Base-by-base conservation (phyloP, 2,329 filamentous ascomycete genomes). In the Grosmannia serpens region DNA sequence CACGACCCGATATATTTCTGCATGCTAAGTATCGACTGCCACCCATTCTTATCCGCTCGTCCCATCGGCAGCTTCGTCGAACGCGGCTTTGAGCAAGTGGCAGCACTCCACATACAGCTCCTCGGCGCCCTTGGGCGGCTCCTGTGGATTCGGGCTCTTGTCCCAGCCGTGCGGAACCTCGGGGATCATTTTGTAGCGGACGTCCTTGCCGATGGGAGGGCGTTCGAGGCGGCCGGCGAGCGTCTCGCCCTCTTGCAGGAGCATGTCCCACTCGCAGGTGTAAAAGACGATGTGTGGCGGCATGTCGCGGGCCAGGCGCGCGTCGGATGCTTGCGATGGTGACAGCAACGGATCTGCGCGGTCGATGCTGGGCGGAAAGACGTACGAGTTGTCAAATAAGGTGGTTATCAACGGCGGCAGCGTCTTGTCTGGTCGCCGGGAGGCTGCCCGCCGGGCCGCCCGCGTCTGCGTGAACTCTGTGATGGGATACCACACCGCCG, bases 101-200 rank as follows among this genome's bases (percentile, higher is more conserved):
- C 80, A 82, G 53, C 80, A 82, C 62, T 78, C 73, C 46, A 71
- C 64, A 65, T 85, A 85, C 60, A 83, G 71, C 57, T 75, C 71
- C 63, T 78, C 71, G n/a, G 79, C 75, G 27, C 76, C 76, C 1
- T 73, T 71, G 3, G 77, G 77, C 38, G 77, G 76, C 58, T 74
- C 75, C 27, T 81, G 67, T 5, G 82, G 83, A 65, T 84, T 85
- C 0, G 83, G 82, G 31, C 78, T 79, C 70, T 87, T 87, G 65
- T 87, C 84, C 78, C 84, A 87, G 0, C 77, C 84, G 66, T 87
- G 84, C 31, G 78, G 76, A 26, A 84, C 83, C 2, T 75, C 80
- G 4, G 74, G 71, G 2, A 87, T 76, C 70, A 83, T 78, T 29
- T 77, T 77, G 64, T 84, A 85, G 56, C 74, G 71, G 1, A 87